Evolutionary conservation across 2,329 filamentous ascomycete species (phyloP), one percentile per base, ranked within the genome.

Genomic region (Hypoxylon sp.): DNA sequence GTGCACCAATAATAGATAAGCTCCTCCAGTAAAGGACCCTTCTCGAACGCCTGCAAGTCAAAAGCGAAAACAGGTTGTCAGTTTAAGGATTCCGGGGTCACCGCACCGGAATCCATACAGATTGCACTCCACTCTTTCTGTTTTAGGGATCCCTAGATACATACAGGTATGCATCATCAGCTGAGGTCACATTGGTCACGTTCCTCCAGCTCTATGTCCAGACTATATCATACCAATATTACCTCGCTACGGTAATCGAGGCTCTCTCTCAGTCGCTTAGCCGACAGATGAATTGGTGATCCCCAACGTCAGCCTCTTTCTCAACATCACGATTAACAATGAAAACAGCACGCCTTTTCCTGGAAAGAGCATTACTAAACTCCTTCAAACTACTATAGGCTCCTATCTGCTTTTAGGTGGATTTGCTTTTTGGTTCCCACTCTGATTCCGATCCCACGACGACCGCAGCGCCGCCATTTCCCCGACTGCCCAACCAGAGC

Each of bases 401-500:
- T 22, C 35, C 35, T 55, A 50, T 51, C 33, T 56, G 59, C 58
- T 50, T 37, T 58, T 59, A 56, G 37, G 51, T 63, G 56, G 63
- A 57, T 69, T 44, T 62, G 19, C 31, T 62, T 50, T 63, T 47
- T 57, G 29, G 56, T 53, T 42, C 39, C 39, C 55, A 58, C 55
- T 65, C 19, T 55, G 50, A 68, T 59, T 39, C 57, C 53, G 65
- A 70, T 54, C 57, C 59, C 52, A 59, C 47, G 54, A 66, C 58
- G 17, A 44, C 56, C 48, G 37, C 42, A 55, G 60, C 52, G 48
- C 62, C 71, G 72, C 77, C 75, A 72, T 76, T 75, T 44, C 75
- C 61, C 75, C 75, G 73, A 72, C 63, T 61, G 46, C 55, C 76
- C 77, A 78, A 78, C 76, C 75, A 78, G 67, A 68, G 44, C 52